Percentiles rank a stretch among this genome's conserved stretches.
These are phyloP conservation scores for Claviceps pusilla DNA, from an alignment of 2,329 filamentous ascomycete species.

Conservation along the genomic window DNA sequence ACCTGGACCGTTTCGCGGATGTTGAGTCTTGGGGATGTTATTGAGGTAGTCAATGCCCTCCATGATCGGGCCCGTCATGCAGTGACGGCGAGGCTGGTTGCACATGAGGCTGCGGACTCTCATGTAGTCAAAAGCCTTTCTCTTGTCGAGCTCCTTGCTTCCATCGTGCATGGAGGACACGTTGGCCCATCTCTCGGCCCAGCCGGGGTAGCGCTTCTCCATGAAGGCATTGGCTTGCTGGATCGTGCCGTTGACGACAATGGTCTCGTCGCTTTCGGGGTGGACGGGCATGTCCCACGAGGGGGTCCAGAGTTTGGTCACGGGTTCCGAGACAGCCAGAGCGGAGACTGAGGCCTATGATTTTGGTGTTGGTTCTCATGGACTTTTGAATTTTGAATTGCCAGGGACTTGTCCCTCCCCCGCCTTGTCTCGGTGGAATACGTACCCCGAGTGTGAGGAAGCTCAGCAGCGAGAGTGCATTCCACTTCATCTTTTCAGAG, in stretches of 20 bases:
- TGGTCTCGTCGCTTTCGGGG: neutral
- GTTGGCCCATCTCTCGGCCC: neutral
- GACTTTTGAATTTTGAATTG: too few species aligned
- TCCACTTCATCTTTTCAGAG: too few species aligned
- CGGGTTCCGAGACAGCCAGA: neutral
- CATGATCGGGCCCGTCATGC: too few species aligned
- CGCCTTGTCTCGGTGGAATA: too few species aligned
- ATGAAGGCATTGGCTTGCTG: neutral
- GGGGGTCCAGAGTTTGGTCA: neutral
- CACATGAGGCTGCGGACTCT: neutral
- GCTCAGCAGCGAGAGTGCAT: too few species aligned
- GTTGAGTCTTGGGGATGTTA: neutral
- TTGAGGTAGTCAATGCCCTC: neutral
- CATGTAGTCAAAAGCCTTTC: too few species aligned
- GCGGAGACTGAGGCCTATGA: neutral
- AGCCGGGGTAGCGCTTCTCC: neutral
- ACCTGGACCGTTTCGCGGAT: neutral
- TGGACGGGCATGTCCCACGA: neutral
- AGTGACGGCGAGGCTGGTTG: neutral
- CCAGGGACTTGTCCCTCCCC: too few species aligned
- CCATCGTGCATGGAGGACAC: neutral
- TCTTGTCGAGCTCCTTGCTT: too few species aligned
- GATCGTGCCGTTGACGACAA: neutral
- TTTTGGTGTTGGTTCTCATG: too few species aligned
- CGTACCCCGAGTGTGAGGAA: too few species aligned